These are phyloP conservation scores for Candida pseudoviswanathii DNA, from an alignment of 1,139 yeast genomes.

Conservation along the genomic window DNA sequence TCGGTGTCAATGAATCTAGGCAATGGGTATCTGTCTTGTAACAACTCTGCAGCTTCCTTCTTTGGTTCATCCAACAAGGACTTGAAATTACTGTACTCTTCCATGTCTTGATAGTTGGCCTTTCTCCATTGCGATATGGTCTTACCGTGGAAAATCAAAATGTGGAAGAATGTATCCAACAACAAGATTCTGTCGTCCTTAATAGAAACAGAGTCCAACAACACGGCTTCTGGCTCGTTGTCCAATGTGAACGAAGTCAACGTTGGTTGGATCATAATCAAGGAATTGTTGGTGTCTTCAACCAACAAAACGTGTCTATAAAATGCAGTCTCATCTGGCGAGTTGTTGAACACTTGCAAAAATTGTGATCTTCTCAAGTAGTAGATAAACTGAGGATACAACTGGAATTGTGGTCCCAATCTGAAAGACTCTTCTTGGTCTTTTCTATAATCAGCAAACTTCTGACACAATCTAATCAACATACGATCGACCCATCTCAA, in stretches of 20 bases:
- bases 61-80: constrained; percentile 86
- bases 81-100: constrained; percentile 87
- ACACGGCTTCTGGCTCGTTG: constrained; percentile 85
- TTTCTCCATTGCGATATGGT: constrained; percentile 96
- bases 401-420: constrained; percentile 48
- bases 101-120: constrained; percentile 90
- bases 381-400: constrained; percentile 92
- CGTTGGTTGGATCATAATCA: constrained; percentile 96
- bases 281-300: constrained; percentile 91
- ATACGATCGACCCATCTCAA: constrained; percentile 55
- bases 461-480: constrained; percentile 53
- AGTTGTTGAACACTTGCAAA: constrained; percentile 93
- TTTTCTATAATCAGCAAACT: constrained; percentile 53
- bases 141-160: constrained; percentile 92
- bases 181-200: constrained; percentile 85
- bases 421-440: constrained; percentile 50
- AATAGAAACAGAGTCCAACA: constrained; percentile 90
- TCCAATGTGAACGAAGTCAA: constrained; percentile 84
- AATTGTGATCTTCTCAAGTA: constrained; percentile 96
- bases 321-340: constrained; percentile 98
- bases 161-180: constrained; percentile 94
- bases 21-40: constrained; percentile 92
- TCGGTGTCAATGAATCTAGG: constrained; percentile 95
- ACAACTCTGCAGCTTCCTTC: constrained; percentile 86
- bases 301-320: constrained; percentile 90